Conservation (phyloP, 257 asterid species). For the Solanum bulbocastanum region DNA sequence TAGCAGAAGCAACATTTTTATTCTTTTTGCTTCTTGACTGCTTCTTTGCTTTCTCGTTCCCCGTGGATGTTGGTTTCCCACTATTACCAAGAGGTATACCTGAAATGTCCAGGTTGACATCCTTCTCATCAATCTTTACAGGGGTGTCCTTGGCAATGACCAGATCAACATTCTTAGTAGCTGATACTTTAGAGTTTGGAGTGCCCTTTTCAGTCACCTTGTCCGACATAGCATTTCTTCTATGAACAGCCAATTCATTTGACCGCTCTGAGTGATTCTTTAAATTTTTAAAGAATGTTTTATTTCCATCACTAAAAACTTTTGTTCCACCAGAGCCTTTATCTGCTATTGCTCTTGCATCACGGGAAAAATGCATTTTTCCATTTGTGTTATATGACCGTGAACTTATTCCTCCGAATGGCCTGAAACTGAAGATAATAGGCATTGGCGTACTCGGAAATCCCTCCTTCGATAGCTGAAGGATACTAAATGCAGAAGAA, state of each 20-base stretch:
- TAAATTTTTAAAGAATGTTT: slow-evolving; percentile 11
- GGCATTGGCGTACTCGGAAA: slow-evolving; percentile 18
- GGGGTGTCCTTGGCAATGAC: slow-evolving; percentile 18
- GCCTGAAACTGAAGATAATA: slow-evolving; percentile 16
- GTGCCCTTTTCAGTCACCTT: slow-evolving; percentile 17
- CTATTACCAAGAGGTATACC: slow-evolving; percentile 3
- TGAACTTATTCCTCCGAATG: slow-evolving; percentile 14
- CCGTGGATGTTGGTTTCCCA: slow-evolving; percentile 14
- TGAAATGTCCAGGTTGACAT: slow-evolving; percentile 1
- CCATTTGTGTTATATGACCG: slow-evolving; percentile 14
- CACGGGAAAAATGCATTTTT: slow-evolving; percentile 39
- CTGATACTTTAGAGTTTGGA: slow-evolving; percentile 20
- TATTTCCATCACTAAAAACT: slow-evolving; percentile 19
- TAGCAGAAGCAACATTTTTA: slow-evolving; percentile 21
- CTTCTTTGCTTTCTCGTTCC: slow-evolving; percentile 30
- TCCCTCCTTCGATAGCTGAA: slow-evolving; percentile 28
- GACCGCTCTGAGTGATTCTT: slow-evolving; percentile 20
- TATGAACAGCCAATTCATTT: slow-evolving; percentile 23
- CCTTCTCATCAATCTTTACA: slow-evolving; percentile 15
- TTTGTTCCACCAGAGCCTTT: slow-evolving; percentile 9
- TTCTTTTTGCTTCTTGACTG: slow-evolving; percentile 38
- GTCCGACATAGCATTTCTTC: slow-evolving; percentile 23
- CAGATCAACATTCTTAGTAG: slow-evolving; percentile 10
- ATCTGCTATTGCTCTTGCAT: slow-evolving; percentile 24
- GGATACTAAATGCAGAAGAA: slow-evolving; percentile 22